Evolutionary conservation across 202 grass and related monocot genomes (phyloP).

Genomic region (Panicum hallii): DNA sequence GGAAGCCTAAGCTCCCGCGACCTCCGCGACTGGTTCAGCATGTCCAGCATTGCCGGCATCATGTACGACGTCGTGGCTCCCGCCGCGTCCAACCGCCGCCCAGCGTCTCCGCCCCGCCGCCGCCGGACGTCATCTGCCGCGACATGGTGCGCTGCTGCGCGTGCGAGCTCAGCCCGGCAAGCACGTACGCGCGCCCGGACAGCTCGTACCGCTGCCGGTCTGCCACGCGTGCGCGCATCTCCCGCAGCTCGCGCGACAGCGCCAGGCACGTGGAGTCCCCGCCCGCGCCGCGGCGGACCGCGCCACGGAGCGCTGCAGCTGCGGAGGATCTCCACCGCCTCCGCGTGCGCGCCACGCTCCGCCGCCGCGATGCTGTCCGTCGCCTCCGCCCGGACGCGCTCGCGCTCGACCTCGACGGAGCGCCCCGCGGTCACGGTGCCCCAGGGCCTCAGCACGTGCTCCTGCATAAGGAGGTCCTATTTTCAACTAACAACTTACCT

Average conservation of each 20-base stretch:
- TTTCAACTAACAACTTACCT: too few relatives aligned
- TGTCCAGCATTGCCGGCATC: conserved; percentile 71
- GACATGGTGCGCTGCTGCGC: conserved; percentile 68
- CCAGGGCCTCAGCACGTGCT: conserved; percentile 47
- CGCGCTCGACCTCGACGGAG: conserved; percentile 60
- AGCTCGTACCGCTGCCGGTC: conserved; percentile 47
- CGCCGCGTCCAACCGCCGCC: background rate
- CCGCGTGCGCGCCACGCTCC: conserved; percentile 55
- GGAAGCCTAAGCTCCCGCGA: conserved; percentile 16
- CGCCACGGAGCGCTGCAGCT: conserved; percentile 34
- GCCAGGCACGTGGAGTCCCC: conserved; percentile 49
- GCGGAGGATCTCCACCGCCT: conserved; percentile 60
- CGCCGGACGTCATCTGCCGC: conserved; percentile 43
- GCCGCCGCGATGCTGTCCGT: conserved; percentile 61
- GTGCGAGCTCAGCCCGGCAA: conserved; percentile 76
- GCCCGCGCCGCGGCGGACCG: conserved; percentile 34
- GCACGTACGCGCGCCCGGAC: conserved; percentile 70
- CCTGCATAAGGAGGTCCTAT: too few relatives aligned
- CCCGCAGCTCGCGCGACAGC: conserved; percentile 58
- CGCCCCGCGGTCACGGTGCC: background rate
- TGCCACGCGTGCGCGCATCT: conserved; percentile 65
- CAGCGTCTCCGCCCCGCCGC: background rate
- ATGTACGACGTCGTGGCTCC: conserved; percentile 49
- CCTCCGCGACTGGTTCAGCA: conserved; percentile 60
- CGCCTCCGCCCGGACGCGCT: conserved; percentile 58